These are phyloP conservation scores for Cordyceps pruinosa DNA, from an alignment of 2,329 filamentous ascomycete genomes.

Conservation along the genomic window DNA sequence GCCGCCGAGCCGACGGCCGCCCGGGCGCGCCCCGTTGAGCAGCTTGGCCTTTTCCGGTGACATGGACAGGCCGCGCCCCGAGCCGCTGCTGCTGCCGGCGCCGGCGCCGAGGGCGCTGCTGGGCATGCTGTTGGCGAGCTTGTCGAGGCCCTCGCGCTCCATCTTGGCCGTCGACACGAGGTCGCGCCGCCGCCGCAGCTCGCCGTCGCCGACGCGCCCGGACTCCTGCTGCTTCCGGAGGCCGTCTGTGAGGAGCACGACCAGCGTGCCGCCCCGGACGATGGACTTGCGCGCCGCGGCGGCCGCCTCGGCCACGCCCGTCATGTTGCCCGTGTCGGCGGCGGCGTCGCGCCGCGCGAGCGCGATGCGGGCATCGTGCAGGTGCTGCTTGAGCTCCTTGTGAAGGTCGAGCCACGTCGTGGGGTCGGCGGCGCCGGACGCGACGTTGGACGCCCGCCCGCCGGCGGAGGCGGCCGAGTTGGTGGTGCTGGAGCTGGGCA, in stretches of 20 bases:
- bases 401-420: slow-evolving; percentile 72
- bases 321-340: slow-evolving; percentile 32
- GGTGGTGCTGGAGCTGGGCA: slow-evolving; percentile 48
- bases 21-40: slow-evolving; percentile 26
- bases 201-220: slow-evolving; percentile 61
- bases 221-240: slow-evolving; percentile 49
- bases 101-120: slow-evolving; percentile 30
- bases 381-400: slow-evolving; percentile 61
- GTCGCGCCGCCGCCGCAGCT: slow-evolving; percentile 64
- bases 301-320: slow-evolving; percentile 52
- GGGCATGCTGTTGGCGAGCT: slow-evolving; percentile 54
- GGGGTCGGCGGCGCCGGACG: slow-evolving; percentile 46
- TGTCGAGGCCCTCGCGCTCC: slow-evolving; percentile 70
- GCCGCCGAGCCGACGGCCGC: slow-evolving; percentile 64
- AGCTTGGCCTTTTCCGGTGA: slow-evolving; percentile 44
- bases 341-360: slow-evolving; percentile 60
- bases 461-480: slow-evolving; percentile 43
- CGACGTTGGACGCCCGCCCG: slow-evolving; percentile 34
- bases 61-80: slow-evolving; percentile 29
- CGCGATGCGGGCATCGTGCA: slow-evolving; percentile 60
- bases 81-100: slow-evolving; percentile 38
- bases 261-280: slow-evolving; percentile 58
- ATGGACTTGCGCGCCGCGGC: slow-evolving; percentile 69
- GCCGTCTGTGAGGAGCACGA: slow-evolving; percentile 59
- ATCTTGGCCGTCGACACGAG: slow-evolving; percentile 62